A percentile compares a stretch with the other conserved stretches of the same genome.
Evolutionary conservation across 257 asterid genomes (phyloP).

Genomic region (Haberlea rhodopensis): DNA sequence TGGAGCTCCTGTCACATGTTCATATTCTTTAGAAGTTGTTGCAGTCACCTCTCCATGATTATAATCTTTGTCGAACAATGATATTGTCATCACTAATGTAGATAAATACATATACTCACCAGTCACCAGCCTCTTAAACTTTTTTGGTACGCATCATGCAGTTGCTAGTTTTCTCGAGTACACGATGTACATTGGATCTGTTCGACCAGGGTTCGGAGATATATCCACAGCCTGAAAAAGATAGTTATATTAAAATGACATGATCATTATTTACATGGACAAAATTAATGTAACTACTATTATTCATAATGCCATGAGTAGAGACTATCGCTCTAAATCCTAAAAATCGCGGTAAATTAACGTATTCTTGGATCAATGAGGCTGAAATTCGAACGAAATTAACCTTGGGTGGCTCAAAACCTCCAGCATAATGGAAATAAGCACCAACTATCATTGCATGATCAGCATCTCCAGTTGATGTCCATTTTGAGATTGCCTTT

Average conservation of each 20-base stretch:
- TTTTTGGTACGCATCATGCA: slow-evolving; percentile 36
- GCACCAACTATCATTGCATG: slow-evolving; percentile 90
- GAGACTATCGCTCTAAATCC: neutral
- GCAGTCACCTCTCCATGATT: neutral
- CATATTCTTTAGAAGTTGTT: slow-evolving; percentile 8
- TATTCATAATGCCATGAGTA: neutral
- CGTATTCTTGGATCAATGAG: slow-evolving; percentile 8
- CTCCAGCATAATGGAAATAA: slow-evolving; percentile 95
- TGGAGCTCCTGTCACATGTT: slow-evolving; percentile 19
- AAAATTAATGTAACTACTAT: neutral
- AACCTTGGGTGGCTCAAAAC: slow-evolving; percentile 97
- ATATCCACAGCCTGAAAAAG: slow-evolving; percentile 70
- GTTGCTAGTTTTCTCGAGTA: slow-evolving; percentile 68
- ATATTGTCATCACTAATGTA: too few relatives aligned
- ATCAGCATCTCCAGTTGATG: slow-evolving; percentile 93
- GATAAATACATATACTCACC: neutral
- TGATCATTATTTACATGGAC: neutral
- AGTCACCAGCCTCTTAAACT: slow-evolving; percentile 7
- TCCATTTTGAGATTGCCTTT: slow-evolving; percentile 94
- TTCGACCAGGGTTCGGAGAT: slow-evolving; percentile 86
- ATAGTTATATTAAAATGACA: neutral
- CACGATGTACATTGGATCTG: slow-evolving; percentile 85
- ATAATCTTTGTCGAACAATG: neutral
- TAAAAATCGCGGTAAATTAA: neutral
- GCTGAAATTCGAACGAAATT: slow-evolving; percentile 8